Evolutionary conservation across 2,329 filamentous ascomycete genomes (phyloP), one percentile per base, ranked within the genome.

Genomic region (Sporothrix dimorphospora): DNA sequence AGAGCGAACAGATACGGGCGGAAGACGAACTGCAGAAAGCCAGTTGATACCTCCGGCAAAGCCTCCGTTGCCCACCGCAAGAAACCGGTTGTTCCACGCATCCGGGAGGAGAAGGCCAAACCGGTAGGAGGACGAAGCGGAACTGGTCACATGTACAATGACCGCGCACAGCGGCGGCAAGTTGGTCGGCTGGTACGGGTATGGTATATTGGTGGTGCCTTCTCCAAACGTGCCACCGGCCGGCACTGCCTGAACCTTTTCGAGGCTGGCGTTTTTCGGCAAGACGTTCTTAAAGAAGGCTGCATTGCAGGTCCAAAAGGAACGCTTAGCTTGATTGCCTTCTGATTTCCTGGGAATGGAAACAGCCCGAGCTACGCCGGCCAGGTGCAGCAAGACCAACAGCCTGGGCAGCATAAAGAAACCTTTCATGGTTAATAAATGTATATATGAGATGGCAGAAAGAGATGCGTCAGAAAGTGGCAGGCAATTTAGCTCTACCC

Each of bases 1-100:
- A 34, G 30, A 34, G 30, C 30, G 6, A 34, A 34, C 30, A 34
- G 3, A 34, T 6, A 34, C 3, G 47, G 12, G 14, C 38, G 2
- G 11, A 47, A 24, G 1, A 65, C 61, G 45, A 19, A 59, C 53
- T 3, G 68, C 67, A 9, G 67, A 69, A 19, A 76, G 76, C 75
- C 78, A 79, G 73, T 80, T 80, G 74, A 81, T 79, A 34, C 78
- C 79, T 19, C 80, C 80, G 0, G 73, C 77, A 63, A 78, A 78
- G 19, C 76, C 80, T 19, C 77, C 79, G 59, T 81, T 81, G 11
- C 80, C 80, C 0, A 77, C 76, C 2, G 78, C 75, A 30, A 81
- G 75, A 68, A 81, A 77, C 14, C 79, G 75, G 7, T 72, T 72
- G 55, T 79, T 80, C 80, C 81, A 82, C 14, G 74, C 51, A 1